These are phyloP conservation scores for Hortaea sp. DNA, from an alignment of 2,329 filamentous ascomycete species.

Conservation along the genomic window DNA sequence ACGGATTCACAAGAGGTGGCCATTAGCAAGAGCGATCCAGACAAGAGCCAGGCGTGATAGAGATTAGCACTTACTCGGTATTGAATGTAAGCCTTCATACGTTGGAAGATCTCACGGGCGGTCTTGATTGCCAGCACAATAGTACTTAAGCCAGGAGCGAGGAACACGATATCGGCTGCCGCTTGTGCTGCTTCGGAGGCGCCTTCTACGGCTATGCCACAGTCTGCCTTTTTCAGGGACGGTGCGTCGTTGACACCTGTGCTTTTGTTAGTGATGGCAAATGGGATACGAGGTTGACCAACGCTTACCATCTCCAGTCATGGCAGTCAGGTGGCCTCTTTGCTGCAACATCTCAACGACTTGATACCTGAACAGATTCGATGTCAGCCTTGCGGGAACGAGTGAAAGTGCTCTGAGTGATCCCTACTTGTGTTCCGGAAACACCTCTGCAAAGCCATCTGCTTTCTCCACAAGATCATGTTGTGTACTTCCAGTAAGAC, in stretches of 20 bases:
- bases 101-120: constrained; percentile 65
- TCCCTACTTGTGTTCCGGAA: constrained; percentile 56
- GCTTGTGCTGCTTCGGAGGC: constrained; percentile 63
- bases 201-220: constrained; percentile 64
- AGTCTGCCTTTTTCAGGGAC: constrained; percentile 64
- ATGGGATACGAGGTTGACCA: not conserved
- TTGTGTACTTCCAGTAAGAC: constrained; percentile 61
- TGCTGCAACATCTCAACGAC: constrained; percentile 68
- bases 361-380: constrained; percentile 39
- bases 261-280: constrained; percentile 8
- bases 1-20: not conserved
- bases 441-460: constrained; percentile 64
- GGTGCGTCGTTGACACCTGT: constrained; percentile 60
- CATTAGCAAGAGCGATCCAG: not conserved
- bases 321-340: constrained; percentile 61
- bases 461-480: constrained; percentile 68
- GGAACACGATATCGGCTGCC: constrained; percentile 64
- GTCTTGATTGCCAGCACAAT: constrained; percentile 67
- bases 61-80: constrained; percentile 41
- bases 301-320: constrained; percentile 57
- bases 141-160: constrained; percentile 60
- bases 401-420: too few species aligned
- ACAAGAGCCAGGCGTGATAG: too few species aligned
- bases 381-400: too few species aligned
- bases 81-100: constrained; percentile 69